Percentiles rank a stretch among this genome's conserved stretches.
These are phyloP conservation scores for Phlyctochytrium bullatum DNA, from an alignment of 192 early-diverging fungal genomes.

Conservation along the genomic window DNA sequence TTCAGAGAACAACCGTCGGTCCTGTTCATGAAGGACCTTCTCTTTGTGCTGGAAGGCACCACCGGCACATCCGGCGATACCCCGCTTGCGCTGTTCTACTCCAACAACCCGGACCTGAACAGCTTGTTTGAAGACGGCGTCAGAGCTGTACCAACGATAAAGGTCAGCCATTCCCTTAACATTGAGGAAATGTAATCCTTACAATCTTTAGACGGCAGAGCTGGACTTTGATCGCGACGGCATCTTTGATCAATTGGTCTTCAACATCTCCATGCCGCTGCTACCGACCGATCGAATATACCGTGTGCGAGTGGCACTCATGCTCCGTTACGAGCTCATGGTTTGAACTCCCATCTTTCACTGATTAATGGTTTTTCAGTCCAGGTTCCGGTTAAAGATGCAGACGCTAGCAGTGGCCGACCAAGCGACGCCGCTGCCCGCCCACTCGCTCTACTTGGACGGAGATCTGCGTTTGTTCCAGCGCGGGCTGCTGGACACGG, in stretches of 20 bases:
- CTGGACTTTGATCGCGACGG: constrained; percentile 40
- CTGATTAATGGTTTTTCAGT: constrained; percentile 18
- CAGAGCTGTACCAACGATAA: constrained; percentile 18
- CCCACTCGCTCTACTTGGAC: constrained; percentile 20
- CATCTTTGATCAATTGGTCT: constrained; percentile 27
- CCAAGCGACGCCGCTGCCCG: constrained; percentile 17
- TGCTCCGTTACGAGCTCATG: constrained; percentile 29
- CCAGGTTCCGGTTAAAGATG: constrained; percentile 28
- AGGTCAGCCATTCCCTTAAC: constrained; percentile 4
- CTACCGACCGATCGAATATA: constrained; percentile 15
- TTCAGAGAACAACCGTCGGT: constrained; percentile 38
- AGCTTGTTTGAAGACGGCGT: constrained; percentile 19
- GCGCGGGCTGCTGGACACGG: constrained; percentile 20
- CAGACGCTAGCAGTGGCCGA: constrained; percentile 26
- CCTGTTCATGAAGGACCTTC: constrained; percentile 21
- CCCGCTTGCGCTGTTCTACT: constrained; percentile 15
- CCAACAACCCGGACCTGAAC: constrained; percentile 25
- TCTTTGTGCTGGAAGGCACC: constrained; percentile 30
- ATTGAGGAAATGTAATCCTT: too few relatives aligned
- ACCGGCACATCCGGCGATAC: background rate
- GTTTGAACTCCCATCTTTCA: too few relatives aligned
- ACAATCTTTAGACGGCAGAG: constrained; percentile 28
- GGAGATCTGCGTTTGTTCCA: constrained; percentile 35
- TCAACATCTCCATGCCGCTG: constrained; percentile 28
- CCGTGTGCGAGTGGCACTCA: constrained; percentile 27